Evolutionary conservation across 345 rosid genomes (phyloP).

Genomic region (Corymbia maculata): DNA sequence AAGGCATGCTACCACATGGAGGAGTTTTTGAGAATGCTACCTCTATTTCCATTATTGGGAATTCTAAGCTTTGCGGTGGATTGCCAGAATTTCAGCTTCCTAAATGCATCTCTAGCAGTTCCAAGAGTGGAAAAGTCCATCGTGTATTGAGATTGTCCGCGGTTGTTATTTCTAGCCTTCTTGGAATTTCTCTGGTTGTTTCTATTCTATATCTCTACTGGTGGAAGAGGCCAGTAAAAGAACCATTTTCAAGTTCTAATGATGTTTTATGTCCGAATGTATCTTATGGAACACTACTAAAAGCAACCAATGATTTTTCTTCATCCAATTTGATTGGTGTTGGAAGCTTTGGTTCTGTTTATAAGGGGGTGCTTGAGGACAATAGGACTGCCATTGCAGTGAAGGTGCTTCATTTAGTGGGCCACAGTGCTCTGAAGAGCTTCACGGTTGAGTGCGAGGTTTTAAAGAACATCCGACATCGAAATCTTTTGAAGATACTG

Average conservation of each 20-base stretch:
- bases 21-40: neutral
- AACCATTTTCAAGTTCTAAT: neutral
- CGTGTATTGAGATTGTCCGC: neutral
- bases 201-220: neutral
- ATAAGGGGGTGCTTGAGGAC: neutral
- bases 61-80: constrained; percentile 1
- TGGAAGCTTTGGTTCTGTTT: neutral
- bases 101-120: neutral
- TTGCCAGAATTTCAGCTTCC: neutral
- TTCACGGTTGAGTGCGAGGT: neutral
- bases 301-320: neutral
- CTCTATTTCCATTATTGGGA: neutral
- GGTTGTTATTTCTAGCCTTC: neutral
- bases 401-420: neutral
- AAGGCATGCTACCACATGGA: neutral
- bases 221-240: neutral
- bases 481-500: neutral
- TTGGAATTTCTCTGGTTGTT: neutral
- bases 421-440: neutral
- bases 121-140: neutral
- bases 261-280: neutral
- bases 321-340: neutral
- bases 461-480: neutral
- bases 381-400: neutral
- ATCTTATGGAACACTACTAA: neutral